Conservation (phyloP, 257 asterid species). For the Datura wrightii region DNA sequence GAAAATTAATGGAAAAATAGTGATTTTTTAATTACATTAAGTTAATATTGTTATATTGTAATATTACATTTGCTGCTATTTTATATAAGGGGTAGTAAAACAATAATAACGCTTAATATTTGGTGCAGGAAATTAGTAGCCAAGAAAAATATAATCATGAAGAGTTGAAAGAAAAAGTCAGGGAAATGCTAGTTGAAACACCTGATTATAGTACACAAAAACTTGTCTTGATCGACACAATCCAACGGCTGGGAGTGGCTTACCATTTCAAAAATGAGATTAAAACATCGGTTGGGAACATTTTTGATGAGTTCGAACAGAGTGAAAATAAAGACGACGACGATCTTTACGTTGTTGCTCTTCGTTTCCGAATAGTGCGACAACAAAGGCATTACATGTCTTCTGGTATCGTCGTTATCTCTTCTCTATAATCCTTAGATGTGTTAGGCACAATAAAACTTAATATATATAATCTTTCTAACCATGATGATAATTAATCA, state of each 20-base stretch:
- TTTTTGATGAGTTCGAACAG: not conserved
- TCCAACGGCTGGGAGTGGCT: conserved; percentile 35
- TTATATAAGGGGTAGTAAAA: not conserved
- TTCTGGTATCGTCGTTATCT: conserved; percentile 12
- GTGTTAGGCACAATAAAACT: too few relatives aligned
- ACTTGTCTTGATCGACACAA: conserved; percentile 27
- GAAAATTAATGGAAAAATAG: too few relatives aligned
- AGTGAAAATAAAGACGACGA: conserved; percentile 10
- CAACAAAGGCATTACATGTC: conserved; percentile 36
- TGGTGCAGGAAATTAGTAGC: conserved; percentile 16
- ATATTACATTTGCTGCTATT: not conserved
- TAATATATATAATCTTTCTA: too few relatives aligned
- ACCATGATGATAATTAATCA: not conserved
- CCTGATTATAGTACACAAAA: not conserved
- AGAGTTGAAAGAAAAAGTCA: not conserved
- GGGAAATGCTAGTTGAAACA: not conserved
- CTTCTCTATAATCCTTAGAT: not conserved
- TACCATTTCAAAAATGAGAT: conserved; percentile 36
- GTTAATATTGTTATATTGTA: not conserved
- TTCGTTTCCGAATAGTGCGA: conserved; percentile 36
- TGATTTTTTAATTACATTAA: not conserved
- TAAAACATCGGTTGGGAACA: not conserved
- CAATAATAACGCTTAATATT: not conserved
- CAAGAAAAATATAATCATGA: not conserved
- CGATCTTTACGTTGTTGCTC: conserved; percentile 26